Conservation (phyloP, 2,329 filamentous ascomycete species). For the Microdochium paspali region DNA sequence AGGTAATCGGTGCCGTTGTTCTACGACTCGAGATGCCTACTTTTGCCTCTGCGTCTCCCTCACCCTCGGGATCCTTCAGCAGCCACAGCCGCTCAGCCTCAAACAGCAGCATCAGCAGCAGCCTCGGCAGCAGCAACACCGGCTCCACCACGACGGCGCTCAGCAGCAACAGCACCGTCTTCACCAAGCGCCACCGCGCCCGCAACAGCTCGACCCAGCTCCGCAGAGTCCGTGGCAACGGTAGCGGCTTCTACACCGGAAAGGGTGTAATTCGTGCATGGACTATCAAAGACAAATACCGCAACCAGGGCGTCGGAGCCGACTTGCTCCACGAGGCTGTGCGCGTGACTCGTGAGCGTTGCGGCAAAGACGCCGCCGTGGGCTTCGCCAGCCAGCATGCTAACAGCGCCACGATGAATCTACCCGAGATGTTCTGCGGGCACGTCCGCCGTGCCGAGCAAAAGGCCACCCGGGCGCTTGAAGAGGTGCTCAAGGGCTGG, state of each 20-base stretch:
- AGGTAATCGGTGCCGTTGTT: constrained; percentile 63
- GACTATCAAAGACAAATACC: constrained; percentile 64
- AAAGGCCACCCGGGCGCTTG: constrained; percentile 43
- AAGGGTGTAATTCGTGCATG: constrained; percentile 70
- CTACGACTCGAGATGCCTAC: constrained; percentile 48
- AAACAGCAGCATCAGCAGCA: constrained; percentile 2
- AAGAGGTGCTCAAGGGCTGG: constrained; percentile 39
- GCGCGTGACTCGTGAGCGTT: constrained; percentile 54
- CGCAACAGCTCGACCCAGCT: constrained; percentile 22
- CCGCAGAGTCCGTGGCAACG: constrained; percentile 31
- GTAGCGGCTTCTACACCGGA: constrained; percentile 15
- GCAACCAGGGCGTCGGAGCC: constrained; percentile 61
- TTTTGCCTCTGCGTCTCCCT: constrained; percentile 3
- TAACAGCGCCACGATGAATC: constrained; percentile 51
- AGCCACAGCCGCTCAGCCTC: constrained; percentile 1
- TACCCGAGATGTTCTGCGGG: constrained; percentile 54
- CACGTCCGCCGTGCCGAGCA: constrained; percentile 50
- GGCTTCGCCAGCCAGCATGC: constrained; percentile 72
- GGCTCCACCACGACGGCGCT: constrained; percentile 6
- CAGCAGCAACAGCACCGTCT: constrained; percentile 25
- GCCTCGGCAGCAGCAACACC: constrained; percentile 8
- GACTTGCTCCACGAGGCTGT: constrained; percentile 68
- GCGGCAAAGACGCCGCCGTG: constrained; percentile 57
- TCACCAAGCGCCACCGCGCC: constrained; percentile 5
- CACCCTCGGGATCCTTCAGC: not conserved